Base-by-base conservation (phyloP, 768 basidiomycete species). In the Xerocomellus dryophilus region DNA sequence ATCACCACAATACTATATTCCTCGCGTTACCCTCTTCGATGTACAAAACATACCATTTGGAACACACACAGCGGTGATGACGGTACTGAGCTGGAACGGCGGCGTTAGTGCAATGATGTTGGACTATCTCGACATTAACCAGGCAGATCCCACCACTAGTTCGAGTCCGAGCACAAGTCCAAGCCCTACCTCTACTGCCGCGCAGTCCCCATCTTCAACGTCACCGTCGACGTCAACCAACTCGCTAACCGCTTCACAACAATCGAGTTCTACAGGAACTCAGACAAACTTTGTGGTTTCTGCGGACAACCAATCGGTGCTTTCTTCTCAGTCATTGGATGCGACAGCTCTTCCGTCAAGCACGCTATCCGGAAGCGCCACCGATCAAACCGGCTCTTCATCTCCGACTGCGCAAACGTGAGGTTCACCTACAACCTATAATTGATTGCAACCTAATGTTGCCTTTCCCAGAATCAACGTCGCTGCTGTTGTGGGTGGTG, bases 81-180 rank as follows among this genome's bases (percentile, higher is more conserved):
- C 54, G 23, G 66, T 68, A 17, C 42, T 53, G 3, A 51, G 64
- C 44, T 68, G 67, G 66, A 50, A 61, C 27, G 64, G 64, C 8
- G 40, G 52, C 17, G 57, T 56, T 41, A 68, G 67, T 32, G 66
- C 61, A 5, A 68, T 66, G 64, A 68, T 66, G 65, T 32, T 68
- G 38, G 66, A 67, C 42, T 68, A 68, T 48, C 56, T 66, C 29
- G 11, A 61, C 27, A 50, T 68, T 9, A 68, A 62, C 49, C 60
- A 68, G n/a, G 59, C 59, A 7, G 15, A 12, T 36, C 50, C 61
- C 12, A 45, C 46, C 11, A 18, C 38, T n/a, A 53, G 14, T 25
- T 39, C 46, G 32, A 42, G 12, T 36, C 20, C 47, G 29, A 43
- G 41, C 10, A 7, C 53, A 0, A 47, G 20, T 15, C 15, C 56